Conservation (phyloP, 371 early-diverging fungal species). For the Smittium mucronatum region DNA sequence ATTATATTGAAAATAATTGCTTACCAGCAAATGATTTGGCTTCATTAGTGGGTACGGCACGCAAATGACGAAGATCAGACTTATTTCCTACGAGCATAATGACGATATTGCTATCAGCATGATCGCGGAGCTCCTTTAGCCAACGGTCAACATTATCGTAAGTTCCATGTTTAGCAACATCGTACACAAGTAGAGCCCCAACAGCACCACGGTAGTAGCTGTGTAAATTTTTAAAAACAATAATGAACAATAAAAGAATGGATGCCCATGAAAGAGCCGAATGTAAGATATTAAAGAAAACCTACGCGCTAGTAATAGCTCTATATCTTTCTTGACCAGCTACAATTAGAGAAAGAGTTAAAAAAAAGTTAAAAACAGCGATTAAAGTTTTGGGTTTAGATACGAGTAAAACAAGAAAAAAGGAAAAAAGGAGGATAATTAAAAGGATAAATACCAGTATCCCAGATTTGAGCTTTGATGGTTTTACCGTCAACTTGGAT, state of each 20-base stretch:
- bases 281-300: slow-evolving; percentile 17
- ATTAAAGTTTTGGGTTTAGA: background rate
- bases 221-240: background rate
- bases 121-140: slow-evolving; percentile 97
- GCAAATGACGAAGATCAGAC: slow-evolving; percentile 90
- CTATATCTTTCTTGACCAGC: slow-evolving; percentile 36
- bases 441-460: slow-evolving; percentile 69
- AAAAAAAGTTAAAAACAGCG: background rate
- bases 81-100: slow-evolving; percentile 99
- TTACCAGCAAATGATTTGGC: slow-evolving; percentile 92
- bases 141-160: slow-evolving; percentile 93
- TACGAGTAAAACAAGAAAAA: slow-evolving; percentile 2
- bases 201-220: slow-evolving; percentile 98
- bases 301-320: slow-evolving; percentile 50
- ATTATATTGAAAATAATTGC: slow-evolving; percentile 9
- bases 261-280: background rate
- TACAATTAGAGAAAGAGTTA: slow-evolving; percentile 12
- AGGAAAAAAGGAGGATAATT: background rate
- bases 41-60: slow-evolving; percentile 93
- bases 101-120: slow-evolving; percentile 94
- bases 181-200: slow-evolving; percentile 97
- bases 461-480: slow-evolving; percentile 99
- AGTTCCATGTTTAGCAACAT: slow-evolving; percentile 91
- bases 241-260: background rate
- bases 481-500: slow-evolving; percentile 93